These are phyloP conservation scores for Tylopilus intermedius DNA, from an alignment of 768 basidiomycete genomes.

Conservation along the genomic window DNA sequence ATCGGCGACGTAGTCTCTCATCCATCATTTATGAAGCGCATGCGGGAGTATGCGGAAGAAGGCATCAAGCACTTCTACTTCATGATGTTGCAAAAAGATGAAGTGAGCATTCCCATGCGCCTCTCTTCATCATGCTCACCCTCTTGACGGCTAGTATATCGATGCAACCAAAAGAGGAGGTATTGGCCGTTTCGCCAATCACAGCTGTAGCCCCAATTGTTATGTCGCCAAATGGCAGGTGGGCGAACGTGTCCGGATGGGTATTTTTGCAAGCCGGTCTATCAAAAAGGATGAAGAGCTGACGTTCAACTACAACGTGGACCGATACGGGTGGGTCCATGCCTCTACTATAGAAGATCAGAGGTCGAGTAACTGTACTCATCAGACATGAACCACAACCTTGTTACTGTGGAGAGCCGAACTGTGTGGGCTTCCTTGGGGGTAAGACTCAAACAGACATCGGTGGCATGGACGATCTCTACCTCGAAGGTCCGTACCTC, in stretches of 20 bases:
- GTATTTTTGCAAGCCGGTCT: slow-evolving; percentile 86
- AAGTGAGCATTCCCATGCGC: slow-evolving; percentile 49
- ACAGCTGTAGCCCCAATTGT: slow-evolving; percentile 96
- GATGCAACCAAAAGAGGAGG: slow-evolving; percentile 97
- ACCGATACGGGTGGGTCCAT: slow-evolving; percentile 85
- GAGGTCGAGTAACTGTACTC: neutral
- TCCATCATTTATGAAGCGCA: slow-evolving; percentile 82
- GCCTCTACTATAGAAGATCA: neutral
- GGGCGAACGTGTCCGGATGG: slow-evolving; percentile 87
- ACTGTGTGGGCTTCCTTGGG: slow-evolving; percentile 93
- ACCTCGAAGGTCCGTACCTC: slow-evolving; percentile 68
- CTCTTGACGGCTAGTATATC: slow-evolving; percentile 63
- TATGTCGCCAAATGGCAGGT: slow-evolving; percentile 99
- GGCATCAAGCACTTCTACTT: slow-evolving; percentile 98
- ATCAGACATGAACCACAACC: slow-evolving; percentile 85
- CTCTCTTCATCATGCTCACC: neutral
- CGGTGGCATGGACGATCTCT: slow-evolving; percentile 89
- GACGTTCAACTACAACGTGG: slow-evolving; percentile 99
- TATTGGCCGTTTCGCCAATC: slow-evolving; percentile 95
- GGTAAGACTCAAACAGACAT: slow-evolving; percentile 98
- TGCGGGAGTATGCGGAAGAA: slow-evolving; percentile 89
- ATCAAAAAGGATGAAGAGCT: slow-evolving; percentile 81
- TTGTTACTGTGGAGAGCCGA: slow-evolving; percentile 93
- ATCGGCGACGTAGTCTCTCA: slow-evolving; percentile 94
- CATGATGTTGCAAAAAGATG: slow-evolving; percentile 98